phyloP scores from a whole-genome alignment of 1,139 yeast genomes.

The Pneumocystis wakefieldiae region DNA sequence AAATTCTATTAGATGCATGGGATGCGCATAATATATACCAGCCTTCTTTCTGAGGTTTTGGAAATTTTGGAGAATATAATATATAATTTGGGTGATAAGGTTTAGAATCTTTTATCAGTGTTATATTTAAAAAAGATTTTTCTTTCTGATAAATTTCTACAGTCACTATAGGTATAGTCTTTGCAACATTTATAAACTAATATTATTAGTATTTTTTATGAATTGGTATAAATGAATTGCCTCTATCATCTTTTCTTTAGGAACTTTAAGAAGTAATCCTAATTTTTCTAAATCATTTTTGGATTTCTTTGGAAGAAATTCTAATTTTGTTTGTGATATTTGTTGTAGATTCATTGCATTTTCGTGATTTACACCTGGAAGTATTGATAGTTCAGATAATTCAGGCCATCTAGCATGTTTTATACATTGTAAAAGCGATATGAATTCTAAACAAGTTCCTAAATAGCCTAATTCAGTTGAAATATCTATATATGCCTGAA shows the following conservation, averaged over 20 bases:
- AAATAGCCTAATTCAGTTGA: conserved; percentile 72
- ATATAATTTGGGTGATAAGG: conserved; percentile 46
- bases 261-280: neutral
- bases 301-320: conserved; percentile 13
- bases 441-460: conserved; percentile 42
- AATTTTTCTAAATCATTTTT: conserved; percentile 21
- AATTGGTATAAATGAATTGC: neutral
- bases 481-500: conserved; percentile 79
- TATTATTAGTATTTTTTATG: neutral
- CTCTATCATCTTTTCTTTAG: neutral
- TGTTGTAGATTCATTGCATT: conserved; percentile 19
- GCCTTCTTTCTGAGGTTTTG: conserved; percentile 81
- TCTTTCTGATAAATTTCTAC: neutral
- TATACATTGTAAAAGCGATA: conserved; percentile 67
- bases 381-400: conserved; percentile 23
- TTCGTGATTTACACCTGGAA: conserved; percentile 44
- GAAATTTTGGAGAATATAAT: conserved; percentile 66
- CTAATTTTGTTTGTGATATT: conserved; percentile 4
- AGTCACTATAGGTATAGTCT: conserved; percentile 4
- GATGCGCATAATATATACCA: conserved; percentile 48
- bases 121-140: conserved; percentile 4
- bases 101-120: conserved; percentile 15
- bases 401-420: conserved; percentile 85
- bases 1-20: conserved; percentile 34
- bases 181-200: conserved; percentile 4